phyloP scores from a whole-genome alignment of 1,284 basidiomycete species.

The Puccinia brachypodii region DNA sequence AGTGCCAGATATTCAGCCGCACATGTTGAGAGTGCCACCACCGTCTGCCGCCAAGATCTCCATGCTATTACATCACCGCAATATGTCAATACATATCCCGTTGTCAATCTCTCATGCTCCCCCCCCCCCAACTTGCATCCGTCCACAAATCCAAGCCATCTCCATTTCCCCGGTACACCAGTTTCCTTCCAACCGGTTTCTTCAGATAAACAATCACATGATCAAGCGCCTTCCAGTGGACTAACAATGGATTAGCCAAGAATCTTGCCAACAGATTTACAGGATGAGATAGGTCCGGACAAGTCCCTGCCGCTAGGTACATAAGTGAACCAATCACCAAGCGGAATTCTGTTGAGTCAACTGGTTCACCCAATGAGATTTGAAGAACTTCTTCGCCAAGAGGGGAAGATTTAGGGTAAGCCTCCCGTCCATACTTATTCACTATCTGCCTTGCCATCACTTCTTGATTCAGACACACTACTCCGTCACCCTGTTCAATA shows the following conservation, averaged over 20 bases:
- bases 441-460: not conserved
- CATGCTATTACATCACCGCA: not conserved
- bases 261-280: not conserved
- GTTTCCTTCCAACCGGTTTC: not conserved
- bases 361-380: not conserved
- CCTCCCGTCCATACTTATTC: not conserved
- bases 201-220: not conserved
- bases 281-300: not conserved
- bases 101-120: not conserved
- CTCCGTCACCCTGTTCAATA: not conserved
- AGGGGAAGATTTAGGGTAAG: not conserved
- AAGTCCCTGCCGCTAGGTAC: not conserved
- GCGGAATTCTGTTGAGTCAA: not conserved
- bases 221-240: conserved; percentile 1
- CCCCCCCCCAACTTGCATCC: conserved; percentile 21
- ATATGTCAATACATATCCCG: not conserved
- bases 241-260: not conserved
- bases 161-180: not conserved
- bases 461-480: not conserved
- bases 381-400: not conserved
- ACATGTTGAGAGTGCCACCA: not conserved
- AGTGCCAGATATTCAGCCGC: not conserved
- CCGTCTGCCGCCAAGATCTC: not conserved
- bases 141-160: not conserved
- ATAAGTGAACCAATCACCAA: not conserved